Percentiles rank a stretch among this genome's conserved stretches.
Evolutionary conservation across 2,329 filamentous ascomycete genomes (phyloP).

Genomic region (Monosporascus sp.): DNA sequence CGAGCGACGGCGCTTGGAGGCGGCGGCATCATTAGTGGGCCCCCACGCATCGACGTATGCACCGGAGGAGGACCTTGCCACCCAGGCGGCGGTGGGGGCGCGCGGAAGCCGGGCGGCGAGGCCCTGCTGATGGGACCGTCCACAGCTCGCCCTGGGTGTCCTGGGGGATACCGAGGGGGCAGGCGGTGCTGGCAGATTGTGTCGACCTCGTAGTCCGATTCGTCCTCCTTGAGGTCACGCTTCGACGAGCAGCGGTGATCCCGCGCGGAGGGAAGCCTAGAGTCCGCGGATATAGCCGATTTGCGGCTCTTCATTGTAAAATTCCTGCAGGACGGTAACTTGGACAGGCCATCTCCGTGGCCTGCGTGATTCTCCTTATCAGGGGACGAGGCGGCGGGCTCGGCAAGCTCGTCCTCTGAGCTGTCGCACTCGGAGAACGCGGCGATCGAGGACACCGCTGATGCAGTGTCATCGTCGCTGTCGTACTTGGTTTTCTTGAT

Average conservation of each 20-base stretch:
- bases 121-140: not conserved
- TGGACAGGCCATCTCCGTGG: not conserved
- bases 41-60: constrained; percentile 3
- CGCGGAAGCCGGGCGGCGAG: not conserved
- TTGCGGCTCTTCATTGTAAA: constrained; percentile 1
- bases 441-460: constrained; percentile 18
- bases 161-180: not conserved
- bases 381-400: constrained; percentile 3
- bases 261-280: not conserved
- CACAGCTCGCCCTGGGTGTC: not conserved
- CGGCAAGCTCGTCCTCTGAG: constrained; percentile 20
- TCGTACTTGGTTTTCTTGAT: constrained; percentile 10
- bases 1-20: not conserved
- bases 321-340: not conserved
- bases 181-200: not conserved
- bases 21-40: not conserved
- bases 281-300: not conserved
- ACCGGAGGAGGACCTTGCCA: constrained; percentile 7
- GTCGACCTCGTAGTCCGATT: not conserved
- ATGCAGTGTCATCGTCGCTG: constrained; percentile 16
- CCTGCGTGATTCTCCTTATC: not conserved
- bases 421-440: constrained; percentile 19
- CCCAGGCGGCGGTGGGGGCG: constrained; percentile 9
- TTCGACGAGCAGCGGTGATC: not conserved
- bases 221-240: not conserved